Conservation (phyloP, 805 yeast genomes). For the Torulaspora franciscae region DNA sequence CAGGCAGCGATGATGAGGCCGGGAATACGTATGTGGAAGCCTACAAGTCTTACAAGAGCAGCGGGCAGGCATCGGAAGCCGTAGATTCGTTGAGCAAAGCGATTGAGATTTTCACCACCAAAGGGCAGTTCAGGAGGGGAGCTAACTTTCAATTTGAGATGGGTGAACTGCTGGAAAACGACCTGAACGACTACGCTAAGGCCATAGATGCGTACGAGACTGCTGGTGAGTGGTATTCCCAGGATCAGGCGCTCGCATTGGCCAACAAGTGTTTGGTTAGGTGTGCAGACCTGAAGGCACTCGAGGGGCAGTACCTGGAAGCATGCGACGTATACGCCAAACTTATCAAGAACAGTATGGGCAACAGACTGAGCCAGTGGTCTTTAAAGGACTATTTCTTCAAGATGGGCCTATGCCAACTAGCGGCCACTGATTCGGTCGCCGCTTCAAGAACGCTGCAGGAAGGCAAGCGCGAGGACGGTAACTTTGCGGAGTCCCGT, state of each 20-base stretch:
- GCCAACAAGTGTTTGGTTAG: conserved; percentile 83
- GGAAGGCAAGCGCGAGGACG: conserved; percentile 64
- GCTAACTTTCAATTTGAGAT: conserved; percentile 91
- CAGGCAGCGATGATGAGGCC: conserved; percentile 81
- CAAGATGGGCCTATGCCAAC: conserved; percentile 73
- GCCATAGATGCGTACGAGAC: conserved; percentile 80
- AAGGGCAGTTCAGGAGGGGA: conserved; percentile 94
- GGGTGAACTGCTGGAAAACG: conserved; percentile 79
- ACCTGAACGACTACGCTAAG: conserved; percentile 56
- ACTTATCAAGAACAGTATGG: conserved; percentile 69
- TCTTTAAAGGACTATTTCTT: conserved; percentile 86
- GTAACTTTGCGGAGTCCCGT: conserved; percentile 64
- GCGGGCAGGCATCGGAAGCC: conserved; percentile 71
- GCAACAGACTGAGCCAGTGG: conserved; percentile 80
- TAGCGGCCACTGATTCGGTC: conserved; percentile 80
- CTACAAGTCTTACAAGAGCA: conserved; percentile 74
- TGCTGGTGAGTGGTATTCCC: conserved; percentile 93
- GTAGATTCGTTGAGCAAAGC: conserved; percentile 65
- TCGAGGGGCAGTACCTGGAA: conserved; percentile 63
- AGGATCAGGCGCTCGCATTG: conserved; percentile 89
- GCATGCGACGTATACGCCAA: conserved; percentile 76
- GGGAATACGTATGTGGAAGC: conserved; percentile 89
- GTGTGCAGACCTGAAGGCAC: conserved; percentile 83
- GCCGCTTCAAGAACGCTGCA: conserved; percentile 74
- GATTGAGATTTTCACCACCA: conserved; percentile 72